These are phyloP conservation scores for Mycogone perniciosa DNA, from an alignment of 2,329 filamentous ascomycete species.

Conservation along the genomic window DNA sequence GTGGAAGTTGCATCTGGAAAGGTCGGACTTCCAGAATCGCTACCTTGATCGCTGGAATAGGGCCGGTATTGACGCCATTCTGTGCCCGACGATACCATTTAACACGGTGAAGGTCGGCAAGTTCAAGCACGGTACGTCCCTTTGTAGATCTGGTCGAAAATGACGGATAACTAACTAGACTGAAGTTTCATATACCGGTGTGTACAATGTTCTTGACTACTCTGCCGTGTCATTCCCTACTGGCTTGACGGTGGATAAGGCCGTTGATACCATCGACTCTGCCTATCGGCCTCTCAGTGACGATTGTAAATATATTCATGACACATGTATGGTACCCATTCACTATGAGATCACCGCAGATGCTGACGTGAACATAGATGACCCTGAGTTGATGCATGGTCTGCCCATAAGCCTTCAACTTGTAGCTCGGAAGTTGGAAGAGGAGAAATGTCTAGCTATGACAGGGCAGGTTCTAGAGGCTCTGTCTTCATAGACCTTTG, in stretches of 20 bases:
- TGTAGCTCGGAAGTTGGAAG: conserved; percentile 35
- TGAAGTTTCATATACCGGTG: conserved; percentile 43
- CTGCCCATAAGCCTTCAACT: conserved; percentile 39
- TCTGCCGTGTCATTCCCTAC: conserved; percentile 42
- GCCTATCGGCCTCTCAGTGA: conserved; percentile 30
- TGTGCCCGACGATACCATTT: conserved; percentile 50
- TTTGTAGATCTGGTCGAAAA: not conserved
- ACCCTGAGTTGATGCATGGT: conserved; percentile 33
- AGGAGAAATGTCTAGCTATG: conserved; percentile 35
- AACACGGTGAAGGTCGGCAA: conserved; percentile 36
- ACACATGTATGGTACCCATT: conserved; percentile 35
- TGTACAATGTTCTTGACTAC: conserved; percentile 45
- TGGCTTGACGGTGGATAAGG: conserved; percentile 34
- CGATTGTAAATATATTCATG: conserved; percentile 31
- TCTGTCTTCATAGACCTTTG: conserved; percentile 3
- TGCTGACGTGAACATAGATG: conserved; percentile 25
- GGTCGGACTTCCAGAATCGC: conserved; percentile 38
- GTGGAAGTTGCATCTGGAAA: conserved; percentile 42
- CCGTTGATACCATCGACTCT: conserved; percentile 28
- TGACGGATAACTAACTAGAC: conserved; percentile 1
- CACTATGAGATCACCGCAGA: not conserved
- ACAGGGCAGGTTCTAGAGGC: conserved; percentile 21
- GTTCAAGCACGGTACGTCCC: conserved; percentile 35
- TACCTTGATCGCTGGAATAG: conserved; percentile 42
- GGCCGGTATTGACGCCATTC: conserved; percentile 52